A percentile compares a stretch with the other conserved stretches of the same genome.
Evolutionary conservation across 2,329 filamentous ascomycete species (phyloP).

Genomic region (Pseudogymnoascus sp.): DNA sequence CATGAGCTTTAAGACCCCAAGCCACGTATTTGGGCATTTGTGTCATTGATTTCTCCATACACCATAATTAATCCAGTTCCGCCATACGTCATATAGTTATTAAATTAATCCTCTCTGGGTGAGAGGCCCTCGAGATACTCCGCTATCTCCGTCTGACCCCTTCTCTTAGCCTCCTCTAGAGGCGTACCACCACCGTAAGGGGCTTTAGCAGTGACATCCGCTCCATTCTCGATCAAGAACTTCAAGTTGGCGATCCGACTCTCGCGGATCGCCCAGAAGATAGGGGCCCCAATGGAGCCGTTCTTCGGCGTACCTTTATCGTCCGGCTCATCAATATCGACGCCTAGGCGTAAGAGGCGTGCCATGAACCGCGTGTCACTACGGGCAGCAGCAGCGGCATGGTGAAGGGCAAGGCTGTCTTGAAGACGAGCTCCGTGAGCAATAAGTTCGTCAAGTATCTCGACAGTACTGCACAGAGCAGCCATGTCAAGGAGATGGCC

Average conservation of each 20-base stretch:
- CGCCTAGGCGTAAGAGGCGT: neutral
- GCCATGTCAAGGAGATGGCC: neutral
- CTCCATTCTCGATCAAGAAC: neutral
- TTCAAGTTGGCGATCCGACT: neutral
- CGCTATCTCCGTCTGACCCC: neutral
- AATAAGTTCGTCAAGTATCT: neutral
- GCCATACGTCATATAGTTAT: too few relatives aligned
- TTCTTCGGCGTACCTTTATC: neutral
- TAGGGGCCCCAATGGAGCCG: neutral
- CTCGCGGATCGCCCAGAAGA: neutral
- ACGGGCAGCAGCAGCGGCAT: neutral
- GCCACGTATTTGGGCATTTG: too few relatives aligned
- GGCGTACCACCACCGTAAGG: neutral
- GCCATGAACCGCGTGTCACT: neutral
- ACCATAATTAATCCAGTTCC: too few relatives aligned
- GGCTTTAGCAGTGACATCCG: neutral
- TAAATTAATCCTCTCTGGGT: neutral
- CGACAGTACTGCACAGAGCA: neutral
- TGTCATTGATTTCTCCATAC: too few relatives aligned
- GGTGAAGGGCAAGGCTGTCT: neutral
- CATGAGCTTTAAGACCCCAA: too few relatives aligned
- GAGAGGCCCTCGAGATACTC: neutral
- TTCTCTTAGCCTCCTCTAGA: neutral
- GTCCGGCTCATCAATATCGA: neutral
- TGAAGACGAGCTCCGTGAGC: neutral